phyloP scores from a whole-genome alignment of 73 alveolate genomes.

The Paramecium primaurelia region DNA sequence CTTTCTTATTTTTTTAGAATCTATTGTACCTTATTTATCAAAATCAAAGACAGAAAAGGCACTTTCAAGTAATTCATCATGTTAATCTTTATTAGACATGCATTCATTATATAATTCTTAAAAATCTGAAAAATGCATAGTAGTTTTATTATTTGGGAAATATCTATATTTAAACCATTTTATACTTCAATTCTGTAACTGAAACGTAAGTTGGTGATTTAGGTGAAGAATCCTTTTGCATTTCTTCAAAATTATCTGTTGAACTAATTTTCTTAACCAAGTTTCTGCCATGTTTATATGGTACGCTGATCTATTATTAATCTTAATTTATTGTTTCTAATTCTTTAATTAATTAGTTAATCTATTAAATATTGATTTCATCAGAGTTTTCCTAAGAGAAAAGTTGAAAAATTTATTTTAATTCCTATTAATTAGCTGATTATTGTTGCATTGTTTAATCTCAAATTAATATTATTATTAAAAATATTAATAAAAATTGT shows the following conservation, averaged over 20 bases:
- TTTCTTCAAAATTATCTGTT: background rate
- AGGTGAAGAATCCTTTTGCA: background rate
- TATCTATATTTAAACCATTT: background rate
- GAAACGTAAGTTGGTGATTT: slow-evolving; percentile 25
- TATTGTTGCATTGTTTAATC: background rate
- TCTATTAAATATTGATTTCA: background rate
- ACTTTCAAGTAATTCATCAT: slow-evolving; percentile 41
- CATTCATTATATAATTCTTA: slow-evolving; percentile 48
- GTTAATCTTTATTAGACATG: slow-evolving; percentile 20
- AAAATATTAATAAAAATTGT: background rate
- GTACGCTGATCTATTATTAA: background rate
- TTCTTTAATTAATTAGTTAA: background rate
- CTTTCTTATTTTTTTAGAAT: slow-evolving; percentile 46
- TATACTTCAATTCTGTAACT: slow-evolving; percentile 43
- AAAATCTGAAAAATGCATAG: slow-evolving; percentile 47
- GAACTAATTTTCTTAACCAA: background rate
- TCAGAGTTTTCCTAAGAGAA: background rate
- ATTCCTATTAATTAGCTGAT: background rate
- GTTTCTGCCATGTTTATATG: background rate
- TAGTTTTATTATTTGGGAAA: slow-evolving; percentile 45
- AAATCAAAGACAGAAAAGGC: slow-evolving; percentile 32
- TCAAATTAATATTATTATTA: background rate
- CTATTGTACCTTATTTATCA: background rate
- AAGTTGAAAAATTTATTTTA: background rate
- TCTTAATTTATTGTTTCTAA: background rate